A percentile compares a stretch with the other conserved stretches of the same genome.
These are phyloP conservation scores for Tagetes erecta DNA, from an alignment of 129 eudicot species.

Conservation along the genomic window DNA sequence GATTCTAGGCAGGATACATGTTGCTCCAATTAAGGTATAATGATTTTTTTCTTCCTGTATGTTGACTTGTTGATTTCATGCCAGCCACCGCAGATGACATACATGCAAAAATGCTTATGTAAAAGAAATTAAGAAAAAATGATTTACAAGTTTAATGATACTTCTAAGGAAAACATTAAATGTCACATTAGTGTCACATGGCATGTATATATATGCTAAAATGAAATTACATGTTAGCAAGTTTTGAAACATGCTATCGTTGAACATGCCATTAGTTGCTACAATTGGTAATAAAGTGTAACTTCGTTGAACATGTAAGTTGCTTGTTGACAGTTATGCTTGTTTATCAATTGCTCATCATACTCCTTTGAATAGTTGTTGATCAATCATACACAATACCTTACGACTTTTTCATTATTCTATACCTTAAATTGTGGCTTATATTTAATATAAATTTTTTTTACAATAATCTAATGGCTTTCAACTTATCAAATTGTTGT, in stretches of 20 bases:
- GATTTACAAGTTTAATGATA: not conserved
- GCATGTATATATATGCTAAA: not conserved
- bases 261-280: not conserved
- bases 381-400: not conserved
- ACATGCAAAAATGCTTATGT: not conserved
- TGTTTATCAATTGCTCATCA: not conserved
- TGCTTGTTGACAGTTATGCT: too few relatives aligned
- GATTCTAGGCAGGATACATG: conserved; percentile 93
- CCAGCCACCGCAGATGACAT: not conserved
- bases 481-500: conserved; percentile 19
- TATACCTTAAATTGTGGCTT: not conserved
- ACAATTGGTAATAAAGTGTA: not conserved
- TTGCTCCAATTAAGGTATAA: conserved; percentile 85
- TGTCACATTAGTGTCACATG: not conserved
- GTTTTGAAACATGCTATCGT: not conserved
- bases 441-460: not conserved
- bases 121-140: not conserved
- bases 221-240: not conserved
- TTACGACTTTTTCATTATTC: not conserved
- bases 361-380: not conserved
- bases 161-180: not conserved
- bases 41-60: not conserved
- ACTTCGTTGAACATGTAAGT: not conserved
- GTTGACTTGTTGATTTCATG: not conserved
- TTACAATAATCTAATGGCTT: not conserved